Conservation (phyloP, 352 stramenopile genomes). For the Phytophthora uliginosa region DNA sequence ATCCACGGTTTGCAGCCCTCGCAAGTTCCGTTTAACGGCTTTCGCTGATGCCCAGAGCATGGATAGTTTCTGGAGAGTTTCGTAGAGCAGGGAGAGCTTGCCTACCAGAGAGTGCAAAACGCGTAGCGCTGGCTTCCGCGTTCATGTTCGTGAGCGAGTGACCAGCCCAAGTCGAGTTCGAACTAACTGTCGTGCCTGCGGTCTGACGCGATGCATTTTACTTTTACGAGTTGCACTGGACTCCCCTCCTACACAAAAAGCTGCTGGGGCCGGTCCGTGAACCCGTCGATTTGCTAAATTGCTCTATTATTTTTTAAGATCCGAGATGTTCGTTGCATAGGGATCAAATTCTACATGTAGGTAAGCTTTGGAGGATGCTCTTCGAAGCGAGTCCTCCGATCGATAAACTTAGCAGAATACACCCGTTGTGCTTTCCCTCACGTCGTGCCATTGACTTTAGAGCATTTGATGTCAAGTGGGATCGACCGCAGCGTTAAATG, state of each 20-base stretch:
- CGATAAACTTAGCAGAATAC: too few relatives aligned
- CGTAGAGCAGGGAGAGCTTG: constrained; percentile 6
- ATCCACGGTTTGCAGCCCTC: background rate
- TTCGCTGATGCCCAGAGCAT: background rate
- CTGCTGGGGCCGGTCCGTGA: constrained; percentile 1
- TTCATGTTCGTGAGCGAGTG: background rate
- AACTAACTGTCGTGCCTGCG: constrained; percentile 17
- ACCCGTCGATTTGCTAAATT: constrained; percentile 3
- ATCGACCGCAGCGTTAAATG: background rate
- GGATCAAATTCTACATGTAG: too few relatives aligned
- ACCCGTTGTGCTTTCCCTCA: too few relatives aligned
- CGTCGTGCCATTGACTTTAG: too few relatives aligned
- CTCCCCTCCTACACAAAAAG: constrained; percentile 5
- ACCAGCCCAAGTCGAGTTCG: background rate
- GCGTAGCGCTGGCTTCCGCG: constrained; percentile 2
- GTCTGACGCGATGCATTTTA: constrained; percentile 14
- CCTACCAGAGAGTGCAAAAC: background rate
- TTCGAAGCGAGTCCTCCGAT: too few relatives aligned
- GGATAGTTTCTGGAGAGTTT: constrained; percentile 22
- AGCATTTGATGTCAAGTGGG: too few relatives aligned
- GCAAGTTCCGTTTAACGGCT: background rate
- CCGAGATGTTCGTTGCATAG: too few relatives aligned
- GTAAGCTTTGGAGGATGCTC: too few relatives aligned
- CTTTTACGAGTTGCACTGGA: constrained; percentile 16
- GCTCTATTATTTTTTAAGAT: constrained; percentile 10